Evolutionary conservation across 2,329 filamentous ascomycete species (phyloP), one percentile per base, ranked within the genome.

Genomic region (Fusarium luffae): DNA sequence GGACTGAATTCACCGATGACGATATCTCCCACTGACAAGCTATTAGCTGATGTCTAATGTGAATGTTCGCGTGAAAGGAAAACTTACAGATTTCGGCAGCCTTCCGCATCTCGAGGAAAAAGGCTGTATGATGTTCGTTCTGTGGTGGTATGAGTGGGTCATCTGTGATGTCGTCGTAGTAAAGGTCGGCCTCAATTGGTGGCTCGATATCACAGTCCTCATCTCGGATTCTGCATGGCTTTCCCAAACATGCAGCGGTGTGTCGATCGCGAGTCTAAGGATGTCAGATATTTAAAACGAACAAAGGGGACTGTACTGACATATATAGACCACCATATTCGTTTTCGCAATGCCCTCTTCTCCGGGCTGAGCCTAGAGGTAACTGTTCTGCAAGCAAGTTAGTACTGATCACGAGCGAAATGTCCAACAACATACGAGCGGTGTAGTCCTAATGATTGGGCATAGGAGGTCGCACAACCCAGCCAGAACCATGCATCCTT

Each of bases 401-500:
- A 21, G 21, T 21, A 21, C 21, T 21, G 21, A 21, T 4, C 21
- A 21, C 21, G 21, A 21, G 4, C 21, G 4, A 21, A 21, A 4
- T 21, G 21, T 1, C 21, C 4, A 21, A 21, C 4, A 21, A 63
- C 70, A 1, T 44, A 71, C 70, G 70, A 73, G 1, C 70, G 68
- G 27, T 73, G 69, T 23, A 73, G 52, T 0, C 69, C 69, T 4
- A 73, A 4, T 0, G 70, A 71, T 9, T 73, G 70, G 0, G 66
- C 70, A 11, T 63, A 59, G 8, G 65, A 69, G 0, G 67, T 68
- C 0, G 70, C 65, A 41, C 70, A 73, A 0, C 70, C 70, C 4
- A 62, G 12, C 70, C 70, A 73, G 4, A 65, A 71, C 70, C 70
- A 73, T 0, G 68, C 34, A 6, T 73, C 70, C 1, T 73, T 73